Base-by-base conservation (phyloP, 306 rosid genomes). In the Begonia loranthoides region DNA sequence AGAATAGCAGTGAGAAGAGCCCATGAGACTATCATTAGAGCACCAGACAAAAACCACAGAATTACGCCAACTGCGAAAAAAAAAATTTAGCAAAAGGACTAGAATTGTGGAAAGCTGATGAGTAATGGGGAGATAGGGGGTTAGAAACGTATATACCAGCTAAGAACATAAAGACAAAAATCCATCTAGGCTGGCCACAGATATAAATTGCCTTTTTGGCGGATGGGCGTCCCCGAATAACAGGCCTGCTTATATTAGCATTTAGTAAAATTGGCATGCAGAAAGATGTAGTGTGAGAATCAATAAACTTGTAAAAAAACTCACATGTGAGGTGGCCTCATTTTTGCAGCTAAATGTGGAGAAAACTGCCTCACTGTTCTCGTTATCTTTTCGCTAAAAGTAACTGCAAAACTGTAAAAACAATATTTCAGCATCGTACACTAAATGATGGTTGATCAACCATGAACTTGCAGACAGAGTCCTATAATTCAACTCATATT, bases 321-420 rank as follows among this genome's bases (percentile, higher is more conserved):
- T 75, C 70, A 87, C 96, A 93, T 80, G 66, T 64, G 96, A 63
- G 96, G 75, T 62, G 89, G 96, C 73, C 96, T 80, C 96, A 87
- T 83, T 69, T 87, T 87, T 33, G 96, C 94, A 9, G 96, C 96
- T 50, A 87, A 70, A 80, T 80, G 96, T 1, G 94, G 96, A 52
- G 96, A 87, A 72, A 87, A 65, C 38, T 78, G 87, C 63, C 96
- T 79, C 51, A 87, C 77, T 24, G 94, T 76, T 75, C 94, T 73
- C 16, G 94, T 77, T 13, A 70, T 76, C 73, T 80, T 87, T 80
- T 87, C 96, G 69, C 80, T 83, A 66, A 87, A 87, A 61, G 90
- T 73, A 67, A 90, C 96, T 54, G 96, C 87, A 79, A 87, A 87
- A 77, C 93, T 87, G 95, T 73, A 59, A 50, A 28, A 47, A 63